These are phyloP conservation scores for Pythium phragmitis DNA, from an alignment of 352 stramenopile species.

Conservation along the genomic window DNA sequence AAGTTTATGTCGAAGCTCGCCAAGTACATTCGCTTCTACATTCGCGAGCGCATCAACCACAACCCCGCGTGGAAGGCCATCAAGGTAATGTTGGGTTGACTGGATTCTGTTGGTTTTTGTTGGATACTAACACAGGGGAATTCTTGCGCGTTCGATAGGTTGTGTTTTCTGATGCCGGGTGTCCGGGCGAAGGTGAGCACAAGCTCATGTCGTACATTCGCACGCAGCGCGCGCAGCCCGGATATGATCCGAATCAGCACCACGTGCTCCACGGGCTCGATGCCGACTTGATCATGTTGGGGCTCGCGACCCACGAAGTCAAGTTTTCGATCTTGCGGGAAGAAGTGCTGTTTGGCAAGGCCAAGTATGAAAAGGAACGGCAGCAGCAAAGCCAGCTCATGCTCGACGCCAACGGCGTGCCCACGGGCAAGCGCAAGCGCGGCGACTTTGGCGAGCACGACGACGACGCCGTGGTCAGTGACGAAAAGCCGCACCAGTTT, in stretches of 20 bases:
- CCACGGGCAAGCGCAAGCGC: constrained; percentile 68
- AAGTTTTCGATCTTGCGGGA: constrained; percentile 99
- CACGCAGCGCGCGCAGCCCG: constrained; percentile 90
- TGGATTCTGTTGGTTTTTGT: not conserved
- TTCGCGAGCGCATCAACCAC: constrained; percentile 93
- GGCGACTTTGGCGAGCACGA: constrained; percentile 86
- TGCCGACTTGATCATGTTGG: constrained; percentile 99
- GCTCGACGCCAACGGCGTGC: constrained; percentile 73
- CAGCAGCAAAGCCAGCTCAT: constrained; percentile 63
- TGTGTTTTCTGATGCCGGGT: constrained; percentile 95
- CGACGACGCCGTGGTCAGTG: constrained; percentile 65
- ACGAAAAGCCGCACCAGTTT: constrained; percentile 93
- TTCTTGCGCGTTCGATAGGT: constrained; percentile 40
- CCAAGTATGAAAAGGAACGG: constrained; percentile 75
- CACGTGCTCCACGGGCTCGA: constrained; percentile 98
- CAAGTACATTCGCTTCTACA: constrained; percentile 91
- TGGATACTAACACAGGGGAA: not conserved
- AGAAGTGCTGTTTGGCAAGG: constrained; percentile 88
- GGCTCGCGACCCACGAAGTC: constrained; percentile 97
- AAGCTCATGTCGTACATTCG: constrained; percentile 99
- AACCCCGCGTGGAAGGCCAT: constrained; percentile 94
- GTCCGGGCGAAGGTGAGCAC: constrained; percentile 99
- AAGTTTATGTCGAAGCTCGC: constrained; percentile 96
- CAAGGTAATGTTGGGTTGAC: constrained; percentile 45
- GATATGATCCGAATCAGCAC: constrained; percentile 97